Evolutionary conservation across 2,329 filamentous ascomycete genomes (phyloP).

Genomic region (Tolypocladium tropicale): DNA sequence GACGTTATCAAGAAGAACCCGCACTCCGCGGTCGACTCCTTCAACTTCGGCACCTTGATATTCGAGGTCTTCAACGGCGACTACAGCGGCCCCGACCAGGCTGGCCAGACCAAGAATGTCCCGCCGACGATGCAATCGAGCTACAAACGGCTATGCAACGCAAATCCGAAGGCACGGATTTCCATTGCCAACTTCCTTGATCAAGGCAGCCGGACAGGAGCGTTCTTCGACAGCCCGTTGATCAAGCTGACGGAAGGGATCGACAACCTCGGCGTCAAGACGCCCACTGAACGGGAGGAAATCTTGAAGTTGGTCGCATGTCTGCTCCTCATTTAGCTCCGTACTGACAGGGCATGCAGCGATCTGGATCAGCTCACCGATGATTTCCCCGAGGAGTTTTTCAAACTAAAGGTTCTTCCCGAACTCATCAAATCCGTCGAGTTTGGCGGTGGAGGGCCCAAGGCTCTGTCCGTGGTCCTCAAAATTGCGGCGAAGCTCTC

Average conservation of each 20-base stretch:
- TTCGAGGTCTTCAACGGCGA: constrained; percentile 88
- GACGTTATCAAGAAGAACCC: constrained; percentile 78
- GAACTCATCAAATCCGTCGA: constrained; percentile 98
- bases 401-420: constrained; percentile 92
- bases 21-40: constrained; percentile 74
- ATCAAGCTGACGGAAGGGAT: constrained; percentile 90
- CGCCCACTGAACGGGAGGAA: constrained; percentile 69
- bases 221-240: constrained; percentile 87
- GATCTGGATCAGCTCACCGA: constrained; percentile 81
- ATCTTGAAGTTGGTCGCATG: constrained; percentile 55
- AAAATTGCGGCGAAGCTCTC: constrained; percentile 83
- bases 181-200: constrained; percentile 82
- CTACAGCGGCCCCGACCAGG: constrained; percentile 66
- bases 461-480: constrained; percentile 78
- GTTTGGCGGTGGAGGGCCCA: constrained; percentile 89
- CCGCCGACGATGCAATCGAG: constrained; percentile 81
- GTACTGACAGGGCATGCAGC: constrained; percentile 27
- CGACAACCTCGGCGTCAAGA: constrained; percentile 85
- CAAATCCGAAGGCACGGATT: constrained; percentile 80
- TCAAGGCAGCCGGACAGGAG: constrained; percentile 69
- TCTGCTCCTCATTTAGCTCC: constrained; percentile 10
- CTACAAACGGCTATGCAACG: constrained; percentile 81
- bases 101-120: constrained; percentile 75
- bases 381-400: constrained; percentile 95
- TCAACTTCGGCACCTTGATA: constrained; percentile 73